Evolutionary conservation across 345 rosid genomes (phyloP).

Genomic region (Bretschneidera sinensis): DNA sequence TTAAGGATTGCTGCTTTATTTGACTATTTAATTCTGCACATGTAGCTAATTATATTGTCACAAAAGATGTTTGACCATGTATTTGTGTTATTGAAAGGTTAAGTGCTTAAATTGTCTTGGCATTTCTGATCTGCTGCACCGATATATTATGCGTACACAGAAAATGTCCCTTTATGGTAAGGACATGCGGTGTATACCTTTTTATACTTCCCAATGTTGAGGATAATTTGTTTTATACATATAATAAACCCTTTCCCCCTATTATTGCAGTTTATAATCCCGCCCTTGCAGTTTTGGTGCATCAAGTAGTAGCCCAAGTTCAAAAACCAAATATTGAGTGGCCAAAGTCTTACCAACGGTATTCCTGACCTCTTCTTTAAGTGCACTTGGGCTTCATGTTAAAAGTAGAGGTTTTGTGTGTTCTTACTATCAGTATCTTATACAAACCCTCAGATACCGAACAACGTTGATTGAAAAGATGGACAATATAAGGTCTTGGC

Average conservation of each 20-base stretch:
- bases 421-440: conserved; percentile 17
- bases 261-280: conserved; percentile 68
- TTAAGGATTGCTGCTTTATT: conserved; percentile 12
- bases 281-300: conserved; percentile 54
- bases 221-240: conserved; percentile 3
- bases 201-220: conserved; percentile 2
- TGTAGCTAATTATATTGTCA: conserved; percentile 13
- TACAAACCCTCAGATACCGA: conserved; percentile 54
- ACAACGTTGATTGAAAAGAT: conserved; percentile 57
- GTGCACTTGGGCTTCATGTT: conserved; percentile 5
- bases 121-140: conserved; percentile 64
- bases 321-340: conserved; percentile 81
- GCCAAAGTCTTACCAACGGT: conserved; percentile 93
- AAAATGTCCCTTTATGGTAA: conserved; percentile 71
- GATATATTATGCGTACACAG: conserved; percentile 63
- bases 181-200: conserved; percentile 11
- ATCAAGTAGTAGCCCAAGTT: conserved; percentile 68
- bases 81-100: conserved; percentile 41
- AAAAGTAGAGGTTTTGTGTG: conserved; percentile 9
- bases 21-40: conserved; percentile 15
- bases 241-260: conserved; percentile 5
- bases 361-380: conserved; percentile 15
- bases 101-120: conserved; percentile 72
- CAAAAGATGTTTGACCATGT: conserved; percentile 19
- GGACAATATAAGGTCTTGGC: conserved; percentile 72